Evolutionary conservation across 495 filamentous ascomycete genomes (phyloP).

Genomic region (Daldinia grandis): DNA sequence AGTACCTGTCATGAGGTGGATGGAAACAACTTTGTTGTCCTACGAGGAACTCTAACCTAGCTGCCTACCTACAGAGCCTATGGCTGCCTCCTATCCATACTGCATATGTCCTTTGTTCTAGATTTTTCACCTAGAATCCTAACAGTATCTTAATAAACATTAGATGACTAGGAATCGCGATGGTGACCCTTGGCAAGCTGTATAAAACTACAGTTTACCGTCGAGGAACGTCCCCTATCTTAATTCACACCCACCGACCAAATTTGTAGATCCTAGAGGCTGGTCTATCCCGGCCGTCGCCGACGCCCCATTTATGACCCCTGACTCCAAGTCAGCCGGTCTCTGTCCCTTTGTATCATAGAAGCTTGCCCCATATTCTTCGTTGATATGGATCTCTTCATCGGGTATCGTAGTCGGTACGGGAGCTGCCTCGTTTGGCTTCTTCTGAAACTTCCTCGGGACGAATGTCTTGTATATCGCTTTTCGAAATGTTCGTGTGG

Average conservation of each 20-base stretch:
- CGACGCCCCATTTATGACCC: neutral
- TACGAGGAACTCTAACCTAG: too few species aligned
- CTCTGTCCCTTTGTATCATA: neutral
- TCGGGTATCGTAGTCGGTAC: neutral
- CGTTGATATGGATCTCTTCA: neutral
- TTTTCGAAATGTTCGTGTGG: conserved; percentile 49
- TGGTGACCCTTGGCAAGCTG: neutral
- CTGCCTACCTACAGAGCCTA: too few species aligned
- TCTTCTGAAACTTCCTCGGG: conserved; percentile 31
- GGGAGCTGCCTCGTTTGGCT: neutral
- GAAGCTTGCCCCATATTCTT: neutral
- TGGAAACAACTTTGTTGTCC: too few species aligned
- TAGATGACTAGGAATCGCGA: too few species aligned
- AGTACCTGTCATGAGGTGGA: too few species aligned
- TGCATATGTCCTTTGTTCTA: too few species aligned
- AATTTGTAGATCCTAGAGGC: neutral
- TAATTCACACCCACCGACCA: neutral
- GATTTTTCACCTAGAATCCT: too few species aligned
- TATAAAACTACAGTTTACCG: neutral
- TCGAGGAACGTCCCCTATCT: neutral
- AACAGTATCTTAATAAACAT: too few species aligned
- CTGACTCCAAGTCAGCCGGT: neutral
- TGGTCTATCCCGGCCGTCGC: neutral
- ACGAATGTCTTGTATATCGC: conserved; percentile 30
- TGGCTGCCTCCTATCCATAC: too few species aligned